Base-by-base conservation (phyloP, 148 eudicot species). In the Euryodendron excelsum region DNA sequence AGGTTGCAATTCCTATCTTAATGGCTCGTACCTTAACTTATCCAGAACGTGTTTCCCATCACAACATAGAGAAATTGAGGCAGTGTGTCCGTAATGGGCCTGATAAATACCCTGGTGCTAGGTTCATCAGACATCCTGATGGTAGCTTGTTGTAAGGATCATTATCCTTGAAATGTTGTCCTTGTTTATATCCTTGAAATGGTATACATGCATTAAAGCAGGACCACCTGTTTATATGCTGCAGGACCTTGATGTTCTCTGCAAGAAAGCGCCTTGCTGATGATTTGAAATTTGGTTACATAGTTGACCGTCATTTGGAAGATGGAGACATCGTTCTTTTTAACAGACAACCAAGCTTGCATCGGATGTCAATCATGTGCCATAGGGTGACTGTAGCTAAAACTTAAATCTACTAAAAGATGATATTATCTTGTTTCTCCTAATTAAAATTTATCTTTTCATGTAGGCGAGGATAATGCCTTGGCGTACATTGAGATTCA, bases 341-440 rank as follows among this genome's bases (percentile, higher is more conserved):
- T 78, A 96, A 96, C 81, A 87, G 99, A 84, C 98, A 96, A 74
- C 99, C 99, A 47, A 96, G 99, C 80, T 85, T 96, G 91, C 99
- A 96, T 84, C 89, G 99, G 69, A 96, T 96, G 99, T 96, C 99
- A 69, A 92, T 96, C 86, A 96, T 96, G 99, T 88, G 87, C 84
- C 99, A 96, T 78, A 88, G 95, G 95, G 99, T 96, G 83, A 74
- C 56, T 78, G 41, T 60, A 48, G 18, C 62, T 74, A 63, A 64
- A 59, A 7, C 48, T 44, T 67, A 65, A 30, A n/a, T 20, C 8
- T 44, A 18, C 4, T 59, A 18, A 37, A 65, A 33, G 30, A 13
- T 78, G 31, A 64, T 27, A 68, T 33, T 30, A 20, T 79, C 1
- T n/a, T 41, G 28, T 75, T 48, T 41, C 2, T n/a, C 15, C 30